These are phyloP conservation scores for Laetiporus sulphureus DNA, from an alignment of 1,284 basidiomycete genomes.

Conservation along the genomic window DNA sequence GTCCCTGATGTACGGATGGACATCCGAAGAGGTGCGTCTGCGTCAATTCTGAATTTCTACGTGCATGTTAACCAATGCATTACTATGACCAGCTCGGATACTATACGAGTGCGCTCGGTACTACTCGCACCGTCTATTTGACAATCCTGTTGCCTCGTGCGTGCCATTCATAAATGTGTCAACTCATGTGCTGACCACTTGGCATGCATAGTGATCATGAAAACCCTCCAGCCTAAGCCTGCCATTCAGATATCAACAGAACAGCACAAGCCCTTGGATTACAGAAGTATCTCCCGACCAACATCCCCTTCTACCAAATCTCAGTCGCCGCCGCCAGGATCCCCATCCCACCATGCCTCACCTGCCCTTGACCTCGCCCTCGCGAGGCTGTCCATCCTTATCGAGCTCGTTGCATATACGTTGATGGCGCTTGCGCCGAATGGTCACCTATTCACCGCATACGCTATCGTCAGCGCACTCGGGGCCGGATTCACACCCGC, in stretches of 20 bases:
- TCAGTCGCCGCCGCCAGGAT: conserved; percentile 3
- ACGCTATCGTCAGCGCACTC: conserved; percentile 41
- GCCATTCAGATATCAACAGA: conserved; percentile 11
- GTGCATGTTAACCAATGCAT: neutral
- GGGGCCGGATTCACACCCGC: conserved; percentile 60
- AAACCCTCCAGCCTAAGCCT: conserved; percentile 39
- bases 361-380: conserved; percentile 48
- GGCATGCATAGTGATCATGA: conserved; percentile 57
- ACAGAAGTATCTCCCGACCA: too few species aligned
- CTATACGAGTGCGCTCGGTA: conserved; percentile 60
- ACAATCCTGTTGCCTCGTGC: conserved; percentile 62
- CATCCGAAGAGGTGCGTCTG: conserved; percentile 53
- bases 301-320: too few species aligned
- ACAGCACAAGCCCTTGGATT: too few species aligned
- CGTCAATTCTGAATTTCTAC: neutral
- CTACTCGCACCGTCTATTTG: conserved; percentile 53
- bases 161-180: too few species aligned
- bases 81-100: conserved; percentile 56
- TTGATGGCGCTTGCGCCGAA: conserved; percentile 41
- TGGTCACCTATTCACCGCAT: conserved; percentile 38
- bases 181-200: too few species aligned
- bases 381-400: conserved; percentile 45
- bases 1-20: conserved; percentile 64
- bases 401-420: conserved; percentile 53
- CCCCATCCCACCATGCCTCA: conserved; percentile 7